Evolutionary conservation across 176 grass and related monocot species (phyloP).

Genomic region (Zea mays): Zm-B73-REFERENCE-NAM-5.0 NC_050103.1:44157501-44158000

Average conservation of each 20-base stretch:
- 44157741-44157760: constrained; percentile 39
- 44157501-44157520: constrained; percentile 96
- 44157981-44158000: constrained; percentile 31
- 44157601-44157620: neutral
- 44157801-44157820: constrained; percentile 43
- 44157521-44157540: constrained; percentile 94
- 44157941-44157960: constrained; percentile 18
- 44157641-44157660: constrained; percentile 22
- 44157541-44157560: constrained; percentile 92
- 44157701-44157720: constrained; percentile 20
- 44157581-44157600: constrained; percentile 10
- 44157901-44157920: constrained; percentile 30
- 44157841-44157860: constrained; percentile 28
- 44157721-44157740: constrained; percentile 30
- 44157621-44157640: neutral
- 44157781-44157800: constrained; percentile 39
- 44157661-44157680: constrained; percentile 23
- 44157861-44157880: constrained; percentile 16
- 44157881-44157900: neutral
- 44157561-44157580: constrained; percentile 72
- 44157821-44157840: constrained; percentile 47
- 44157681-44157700: constrained; percentile 25
- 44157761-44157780: constrained; percentile 36
- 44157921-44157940: constrained; percentile 4
- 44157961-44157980: constrained; percentile 29